These are phyloP conservation scores for Auriscalpium orientale DNA, from an alignment of 768 basidiomycete genomes.

Conservation along the genomic window DNA sequence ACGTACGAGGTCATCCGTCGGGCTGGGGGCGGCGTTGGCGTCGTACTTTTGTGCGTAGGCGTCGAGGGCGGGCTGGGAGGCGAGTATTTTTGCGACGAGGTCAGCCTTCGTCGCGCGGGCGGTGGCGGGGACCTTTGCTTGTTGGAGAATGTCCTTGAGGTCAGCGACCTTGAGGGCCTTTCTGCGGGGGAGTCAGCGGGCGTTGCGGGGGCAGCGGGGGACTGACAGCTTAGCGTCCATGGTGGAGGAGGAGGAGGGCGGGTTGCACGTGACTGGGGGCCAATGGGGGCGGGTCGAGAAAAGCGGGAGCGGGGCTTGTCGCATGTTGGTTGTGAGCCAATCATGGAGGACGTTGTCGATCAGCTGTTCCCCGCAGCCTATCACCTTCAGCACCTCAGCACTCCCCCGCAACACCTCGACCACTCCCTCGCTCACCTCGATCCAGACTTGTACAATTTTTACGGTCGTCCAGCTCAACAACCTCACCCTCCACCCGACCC, in stretches of 20 bases:
- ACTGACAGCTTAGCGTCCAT: slow-evolving; percentile 37
- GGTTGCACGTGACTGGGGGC: background rate
- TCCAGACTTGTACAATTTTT: slow-evolving; percentile 12
- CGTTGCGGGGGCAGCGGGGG: background rate
- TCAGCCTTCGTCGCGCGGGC: slow-evolving; percentile 60
- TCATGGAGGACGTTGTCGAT: slow-evolving; percentile 45
- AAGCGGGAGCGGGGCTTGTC: background rate
- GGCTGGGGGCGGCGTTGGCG: slow-evolving; percentile 2
- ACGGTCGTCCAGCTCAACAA: slow-evolving; percentile 15
- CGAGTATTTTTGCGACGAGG: slow-evolving; percentile 55
- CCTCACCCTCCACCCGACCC: slow-evolving; percentile 10
- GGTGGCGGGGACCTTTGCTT: slow-evolving; percentile 40
- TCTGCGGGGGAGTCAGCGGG: slow-evolving; percentile 20
- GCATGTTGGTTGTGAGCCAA: slow-evolving; percentile 5
- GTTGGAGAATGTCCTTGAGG: slow-evolving; percentile 53
- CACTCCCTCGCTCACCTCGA: background rate
- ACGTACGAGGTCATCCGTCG: slow-evolving; percentile 24
- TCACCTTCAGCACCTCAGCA: slow-evolving; percentile 32
- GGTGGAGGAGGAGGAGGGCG: slow-evolving; percentile 5
- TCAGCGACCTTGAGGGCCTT: slow-evolving; percentile 68
- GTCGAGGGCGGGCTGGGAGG: slow-evolving; percentile 41
- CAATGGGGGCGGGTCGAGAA: slow-evolving; percentile 8
- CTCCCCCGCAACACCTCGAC: slow-evolving; percentile 7
- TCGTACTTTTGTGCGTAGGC: slow-evolving; percentile 33
- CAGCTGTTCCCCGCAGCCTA: slow-evolving; percentile 54